Conservation (phyloP, 2,329 filamentous ascomycete genomes). For the Phoma sp. region DNA sequence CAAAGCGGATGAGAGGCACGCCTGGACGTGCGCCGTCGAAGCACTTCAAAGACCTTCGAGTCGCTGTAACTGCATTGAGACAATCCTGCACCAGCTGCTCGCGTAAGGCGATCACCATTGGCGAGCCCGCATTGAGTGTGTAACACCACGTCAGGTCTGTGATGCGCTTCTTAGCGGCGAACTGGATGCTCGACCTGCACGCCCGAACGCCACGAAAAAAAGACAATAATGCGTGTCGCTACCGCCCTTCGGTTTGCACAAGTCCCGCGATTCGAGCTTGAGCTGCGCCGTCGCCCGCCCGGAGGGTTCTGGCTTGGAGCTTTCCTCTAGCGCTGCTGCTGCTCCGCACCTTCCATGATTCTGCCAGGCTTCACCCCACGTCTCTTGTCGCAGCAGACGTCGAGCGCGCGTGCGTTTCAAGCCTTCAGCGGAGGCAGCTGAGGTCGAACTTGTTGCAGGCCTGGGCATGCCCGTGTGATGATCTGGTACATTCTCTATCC, state of each 20-base stretch:
- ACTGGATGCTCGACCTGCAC: slow-evolving; percentile 22
- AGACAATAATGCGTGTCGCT: slow-evolving; percentile 32
- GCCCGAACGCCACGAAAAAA: slow-evolving; percentile 32
- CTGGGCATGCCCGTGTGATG: slow-evolving; percentile 54
- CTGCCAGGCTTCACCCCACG: slow-evolving; percentile 28
- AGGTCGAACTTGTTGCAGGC: slow-evolving; percentile 11
- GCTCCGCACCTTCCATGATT: slow-evolving; percentile 19
- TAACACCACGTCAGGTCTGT: slow-evolving; percentile 12
- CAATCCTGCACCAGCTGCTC: slow-evolving; percentile 13
- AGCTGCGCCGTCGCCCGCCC: slow-evolving; percentile 23
- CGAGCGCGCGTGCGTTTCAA: slow-evolving; percentile 37
- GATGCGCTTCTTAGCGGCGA: slow-evolving; percentile 25
- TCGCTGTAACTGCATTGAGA: slow-evolving; percentile 20
- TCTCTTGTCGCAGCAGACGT: slow-evolving; percentile 24
- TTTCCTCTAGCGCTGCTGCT: slow-evolving; percentile 8
- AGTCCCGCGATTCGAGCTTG: slow-evolving; percentile 15
- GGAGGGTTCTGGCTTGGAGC: slow-evolving; percentile 9
- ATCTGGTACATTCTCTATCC: slow-evolving; percentile 82
- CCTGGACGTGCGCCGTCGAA: neutral
- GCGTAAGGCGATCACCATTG: slow-evolving; percentile 8
- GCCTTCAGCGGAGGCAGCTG: slow-evolving; percentile 27
- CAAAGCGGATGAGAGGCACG: neutral
- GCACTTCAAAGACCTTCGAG: slow-evolving; percentile 1
- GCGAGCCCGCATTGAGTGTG: slow-evolving; percentile 16
- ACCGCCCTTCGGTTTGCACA: slow-evolving; percentile 23